Evolutionary conservation across 2,329 filamentous ascomycete genomes (phyloP), one percentile per base, ranked within the genome.

Genomic region (Exophiala aquamarina): DNA sequence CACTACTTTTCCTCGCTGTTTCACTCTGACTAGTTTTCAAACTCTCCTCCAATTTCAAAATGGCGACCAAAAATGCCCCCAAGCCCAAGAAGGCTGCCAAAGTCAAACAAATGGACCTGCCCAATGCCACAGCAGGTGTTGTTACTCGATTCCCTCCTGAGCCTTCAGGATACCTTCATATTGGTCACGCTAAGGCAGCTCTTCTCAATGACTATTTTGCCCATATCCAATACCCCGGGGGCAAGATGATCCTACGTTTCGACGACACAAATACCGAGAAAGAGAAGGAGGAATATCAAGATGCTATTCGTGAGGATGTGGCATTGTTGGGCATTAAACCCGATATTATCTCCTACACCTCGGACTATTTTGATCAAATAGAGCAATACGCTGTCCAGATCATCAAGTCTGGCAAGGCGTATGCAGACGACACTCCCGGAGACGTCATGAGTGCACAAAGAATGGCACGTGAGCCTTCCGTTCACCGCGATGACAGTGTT

Each of bases 261-360:
- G 93, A 98, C 66, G 93, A 98, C 65, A 98, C 93, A 47, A 98
- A 98, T 71, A 93, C 93, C 6, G 84, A 87, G 50, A 97, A 97
- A 69, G 93, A 98, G 77, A 96, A 95, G 75, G 84, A 92, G 66
- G 93, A 97, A 72, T 98, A 86, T 67, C 86, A 97, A 66, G 90
- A 97, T 70, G 81, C 90, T 4, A 98, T 98, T 54, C 76, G 95
- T 31, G 86, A 95, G 72, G 93, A 98, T 68, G 79, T 96, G 41
- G 83, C 84, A 40, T 78, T 97, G 43, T 89, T 98, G 78, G 92
- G 91, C 21, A 88, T 98, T 69, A 88, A 87, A 70, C 88, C 91
- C 17, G 92, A 96, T 68, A 79, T 80, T 56, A 78, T 91, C 49
- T 89, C 88, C 14, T 94, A 92, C 73, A 96, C 93, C 2, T 94